Evolutionary conservation across 2,329 filamentous ascomycete species (phyloP), one percentile per base, ranked within the genome.

Genomic region (Cyphellophora attinorum): DNA sequence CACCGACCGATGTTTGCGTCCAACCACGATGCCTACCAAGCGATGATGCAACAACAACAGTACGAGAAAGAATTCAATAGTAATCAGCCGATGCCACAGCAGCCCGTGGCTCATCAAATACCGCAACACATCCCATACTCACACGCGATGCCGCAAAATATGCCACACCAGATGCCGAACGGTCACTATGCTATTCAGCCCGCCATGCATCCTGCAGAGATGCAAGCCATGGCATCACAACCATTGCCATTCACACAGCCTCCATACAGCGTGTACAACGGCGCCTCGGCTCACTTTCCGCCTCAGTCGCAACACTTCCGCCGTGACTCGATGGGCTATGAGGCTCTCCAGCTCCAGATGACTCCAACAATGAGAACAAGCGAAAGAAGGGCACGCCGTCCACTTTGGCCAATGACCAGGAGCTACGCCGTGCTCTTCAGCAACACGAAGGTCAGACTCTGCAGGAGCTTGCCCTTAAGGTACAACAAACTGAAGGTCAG

Each of bases 341-440:
- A 57, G 55, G 62, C 58, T 31, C 61, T 54, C 35, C 45, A 52
- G 28, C 42, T 1, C 59, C 62, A 27, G 62, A 67, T 13, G 54
- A 56, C 17, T 63, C 61, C 1, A 62, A 65, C 43, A 51, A 52
- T 13, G 61, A 60, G 6, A 48, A 52, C 12, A 65, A 62, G 50
- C 63, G 62, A 40, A 48, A 51, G 46, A 61, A 63, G 43, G 64
- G 62, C 2, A 61, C 62, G 3, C 64, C 59, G 34, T 65, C 64
- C 2, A 67, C 62, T 6, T 47, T 66, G 19, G 62, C 64, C 5
- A 68, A 67, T 41, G 65, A 68, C 39, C 63, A 64, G 36, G 65
- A 68, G 38, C 38, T 68, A 33, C 57, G 63, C 23, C 64, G 64
- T 27, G 42, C 68, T 11, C 53, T 68, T 30, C 55, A 59, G 11